Evolutionary conservation across 2,329 filamentous ascomycete genomes (phyloP).

Genomic region (Aureobasidium sp.): DNA sequence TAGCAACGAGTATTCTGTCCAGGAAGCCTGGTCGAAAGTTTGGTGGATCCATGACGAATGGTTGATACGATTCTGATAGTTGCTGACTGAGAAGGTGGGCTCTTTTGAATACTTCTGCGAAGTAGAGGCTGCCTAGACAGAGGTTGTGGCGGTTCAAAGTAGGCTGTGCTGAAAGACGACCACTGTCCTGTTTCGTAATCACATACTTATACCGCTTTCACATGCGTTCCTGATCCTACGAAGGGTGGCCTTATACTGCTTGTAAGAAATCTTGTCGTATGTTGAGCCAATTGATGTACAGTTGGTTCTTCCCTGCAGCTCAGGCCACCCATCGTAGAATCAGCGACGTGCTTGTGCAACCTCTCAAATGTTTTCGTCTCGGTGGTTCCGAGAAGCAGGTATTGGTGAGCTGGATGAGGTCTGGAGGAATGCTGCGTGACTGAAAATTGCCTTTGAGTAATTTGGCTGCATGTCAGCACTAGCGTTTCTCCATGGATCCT

Average conservation of each 20-base stretch:
- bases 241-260: background rate
- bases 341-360: background rate
- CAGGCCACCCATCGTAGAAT: background rate
- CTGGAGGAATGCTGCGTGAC: background rate
- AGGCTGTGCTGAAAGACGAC: background rate
- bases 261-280: background rate
- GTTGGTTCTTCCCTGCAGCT: background rate
- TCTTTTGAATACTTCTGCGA: background rate
- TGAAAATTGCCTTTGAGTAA: background rate
- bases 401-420: no score
- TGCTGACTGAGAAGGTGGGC: no score
- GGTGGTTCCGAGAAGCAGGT: no score
- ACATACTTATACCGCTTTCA: background rate
- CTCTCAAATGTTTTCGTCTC: background rate
- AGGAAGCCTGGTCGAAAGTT: background rate
- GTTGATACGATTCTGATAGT: background rate
- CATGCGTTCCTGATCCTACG: background rate
- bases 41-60: constrained; percentile 8
- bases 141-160: background rate
- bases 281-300: no score
- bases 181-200: background rate
- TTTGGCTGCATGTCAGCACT: background rate
- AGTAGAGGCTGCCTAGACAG: background rate
- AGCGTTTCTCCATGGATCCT: background rate
- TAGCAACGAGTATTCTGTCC: background rate